Evolutionary conservation across 345 rosid species (phyloP).

Genomic region (Salix suchowensis): DNA sequence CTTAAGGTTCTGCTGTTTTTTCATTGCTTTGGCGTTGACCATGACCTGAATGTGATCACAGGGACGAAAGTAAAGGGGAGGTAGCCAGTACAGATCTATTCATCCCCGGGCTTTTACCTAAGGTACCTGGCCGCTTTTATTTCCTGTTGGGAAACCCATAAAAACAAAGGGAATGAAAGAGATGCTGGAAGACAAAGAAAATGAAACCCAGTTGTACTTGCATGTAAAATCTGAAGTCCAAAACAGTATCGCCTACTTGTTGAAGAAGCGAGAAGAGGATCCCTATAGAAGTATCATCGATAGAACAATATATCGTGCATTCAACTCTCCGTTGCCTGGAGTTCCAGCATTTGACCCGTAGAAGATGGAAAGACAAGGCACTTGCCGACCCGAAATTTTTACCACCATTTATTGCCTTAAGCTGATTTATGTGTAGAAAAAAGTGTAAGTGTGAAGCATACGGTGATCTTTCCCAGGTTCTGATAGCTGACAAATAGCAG

Average conservation of each 20-base stretch:
- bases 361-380: background rate
- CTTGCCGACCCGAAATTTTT: background rate
- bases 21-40: slow-evolving; percentile 1
- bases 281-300: slow-evolving; percentile 59
- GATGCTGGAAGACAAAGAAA: slow-evolving; percentile 43
- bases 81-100: slow-evolving; percentile 50
- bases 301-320: slow-evolving; percentile 36
- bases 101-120: slow-evolving; percentile 54
- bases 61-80: slow-evolving; percentile 58
- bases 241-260: slow-evolving; percentile 47
- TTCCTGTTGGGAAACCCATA: slow-evolving; percentile 65
- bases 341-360: slow-evolving; percentile 61
- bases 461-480: background rate
- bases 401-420: background rate
- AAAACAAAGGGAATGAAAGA: slow-evolving; percentile 52
- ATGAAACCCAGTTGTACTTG: slow-evolving; percentile 52
- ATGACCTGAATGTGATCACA: slow-evolving; percentile 13
- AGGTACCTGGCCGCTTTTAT: slow-evolving; percentile 62
- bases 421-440: background rate
- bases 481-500: background rate
- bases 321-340: slow-evolving; percentile 34
- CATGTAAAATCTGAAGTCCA: slow-evolving; percentile 61
- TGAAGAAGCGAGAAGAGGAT: slow-evolving; percentile 70
- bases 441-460: background rate
- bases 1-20: background rate